A percentile compares a stretch with the other conserved stretches of the same genome.
phyloP scores from a whole-genome alignment of 345 rosid genomes.

The Erysimum cheiranthoides region DNA sequence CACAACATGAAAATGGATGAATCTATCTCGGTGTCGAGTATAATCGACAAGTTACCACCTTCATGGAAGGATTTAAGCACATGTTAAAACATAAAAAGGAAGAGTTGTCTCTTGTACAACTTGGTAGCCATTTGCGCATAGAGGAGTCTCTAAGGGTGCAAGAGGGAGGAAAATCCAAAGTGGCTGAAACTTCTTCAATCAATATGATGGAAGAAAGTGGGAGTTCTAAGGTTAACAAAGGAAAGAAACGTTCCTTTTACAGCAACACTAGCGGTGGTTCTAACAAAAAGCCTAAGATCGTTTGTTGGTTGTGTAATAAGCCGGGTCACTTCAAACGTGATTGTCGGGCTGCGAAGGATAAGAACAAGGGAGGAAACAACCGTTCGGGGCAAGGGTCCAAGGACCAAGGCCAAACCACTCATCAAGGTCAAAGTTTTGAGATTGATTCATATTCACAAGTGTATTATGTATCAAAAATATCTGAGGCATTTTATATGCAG shows the following conservation, averaged over 20 bases:
- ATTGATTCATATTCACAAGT: not conserved
- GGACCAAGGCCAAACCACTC: not conserved
- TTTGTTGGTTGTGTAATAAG: constrained; percentile 10
- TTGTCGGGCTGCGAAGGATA: not conserved
- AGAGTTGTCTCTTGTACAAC: constrained; percentile 9
- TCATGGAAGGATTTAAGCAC: not conserved
- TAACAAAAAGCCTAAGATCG: not conserved
- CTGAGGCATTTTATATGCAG: constrained; percentile 9
- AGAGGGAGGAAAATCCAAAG: constrained; percentile 11
- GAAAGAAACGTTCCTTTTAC: not conserved
- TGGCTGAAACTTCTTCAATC: not conserved
- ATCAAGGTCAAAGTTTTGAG: not conserved
- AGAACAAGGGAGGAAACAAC: not conserved
- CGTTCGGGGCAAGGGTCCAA: not conserved
- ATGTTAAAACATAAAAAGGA: not conserved
- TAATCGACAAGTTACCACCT: constrained; percentile 1
- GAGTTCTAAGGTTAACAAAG: not conserved
- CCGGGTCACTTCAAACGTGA: constrained; percentile 12
- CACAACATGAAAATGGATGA: constrained; percentile 17
- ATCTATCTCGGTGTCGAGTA: constrained; percentile 7
- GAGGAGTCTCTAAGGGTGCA: constrained; percentile 2
- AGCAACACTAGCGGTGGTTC: not conserved
- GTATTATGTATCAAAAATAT: not conserved
- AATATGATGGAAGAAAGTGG: not conserved
- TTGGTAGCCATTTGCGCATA: constrained; percentile 12